Base-by-base conservation (phyloP, 164 flowering plant species). In the Vitis rotundifolia region DNA sequence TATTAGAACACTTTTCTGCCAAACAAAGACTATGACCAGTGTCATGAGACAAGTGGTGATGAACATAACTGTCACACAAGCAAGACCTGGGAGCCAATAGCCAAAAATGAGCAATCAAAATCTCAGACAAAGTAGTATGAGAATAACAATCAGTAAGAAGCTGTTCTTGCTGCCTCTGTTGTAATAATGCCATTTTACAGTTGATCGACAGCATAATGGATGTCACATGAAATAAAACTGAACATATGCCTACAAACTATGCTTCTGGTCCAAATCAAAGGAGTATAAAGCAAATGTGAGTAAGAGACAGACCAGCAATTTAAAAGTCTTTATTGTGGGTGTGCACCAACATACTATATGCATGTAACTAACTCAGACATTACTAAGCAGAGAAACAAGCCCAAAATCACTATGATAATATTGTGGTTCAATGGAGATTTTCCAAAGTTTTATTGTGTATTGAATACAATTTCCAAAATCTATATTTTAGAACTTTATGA, bases 41-140 rank as follows among this genome's bases (percentile, higher is more conserved):
- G 97, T 84, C 91, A 88, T 89, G 51, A 93, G 88, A 72, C 87
- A 91, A 52, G 98, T 88, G 15, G 98, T 88, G 70, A 91, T 75
- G 75, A 93, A 86, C 92, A 93, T 88, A 14, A 91, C 98, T 1
- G 90, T 75, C 78, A 89, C 83, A 84, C 89, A 91, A 64, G 97
- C 94, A 69, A 93, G 84, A 61, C 94, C 98, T 93, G 88, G 8
- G 68, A 70, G 70, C 67, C 73, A 68, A 66, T 37, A 37, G 44
- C 44, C 44, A 37, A 37, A 37, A 3, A 37, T 37, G 44, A 49
- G 9, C n/a, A 63, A 22, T n/a, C 51, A 63, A 19, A 31, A 19
- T 16, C 31, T 2, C 56, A 10, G 44, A 22, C 63, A 16, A 71
- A 57, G 54, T 9, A 64, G 63, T 5, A 49, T 16, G 26, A 62